Percentiles rank a stretch among this genome's conserved stretches.
These are phyloP conservation scores for Trebouxia sp. DNA, from an alignment of 139 green algal species.

Conservation along the genomic window DNA sequence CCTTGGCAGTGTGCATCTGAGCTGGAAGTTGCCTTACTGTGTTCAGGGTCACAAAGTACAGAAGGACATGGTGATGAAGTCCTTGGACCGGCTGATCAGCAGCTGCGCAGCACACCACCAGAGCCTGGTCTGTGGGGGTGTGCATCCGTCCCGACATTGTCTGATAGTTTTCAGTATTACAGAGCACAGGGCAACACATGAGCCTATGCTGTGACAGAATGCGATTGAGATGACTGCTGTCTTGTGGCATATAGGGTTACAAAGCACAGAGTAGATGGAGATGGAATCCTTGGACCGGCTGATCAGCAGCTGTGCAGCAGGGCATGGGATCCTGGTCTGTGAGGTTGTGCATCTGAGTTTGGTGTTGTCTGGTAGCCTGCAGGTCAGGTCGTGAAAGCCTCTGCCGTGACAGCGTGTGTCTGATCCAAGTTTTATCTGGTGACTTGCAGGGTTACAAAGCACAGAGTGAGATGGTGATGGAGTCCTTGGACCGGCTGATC, in stretches of 20 bases:
- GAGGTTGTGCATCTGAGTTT: conserved; percentile 59
- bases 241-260: conserved; percentile 74
- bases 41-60: conserved; percentile 83
- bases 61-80: conserved; percentile 74
- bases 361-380: too few species aligned
- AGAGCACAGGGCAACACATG: conserved; percentile 70
- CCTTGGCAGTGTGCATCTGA: conserved; percentile 62
- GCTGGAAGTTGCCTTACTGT: conserved; percentile 24
- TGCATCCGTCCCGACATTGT: conserved; percentile 33
- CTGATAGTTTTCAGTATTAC: conserved; percentile 57
- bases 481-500: conserved; percentile 77
- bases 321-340: conserved; percentile 66
- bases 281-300: conserved; percentile 70
- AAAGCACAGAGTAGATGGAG: conserved; percentile 86
- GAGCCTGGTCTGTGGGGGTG: conserved; percentile 72
- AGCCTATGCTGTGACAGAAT: neutral
- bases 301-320: conserved; percentile 55
- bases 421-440: conserved; percentile 78
- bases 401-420: too few species aligned
- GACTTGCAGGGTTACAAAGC: conserved; percentile 81
- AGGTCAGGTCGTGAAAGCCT: too few species aligned
- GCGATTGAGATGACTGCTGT: conserved; percentile 54
- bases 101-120: conserved; percentile 54
- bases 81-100: conserved; percentile 70
- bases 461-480: conserved; percentile 81